Conservation (phyloP, 2,329 filamentous ascomycete genomes). For the Neopestalotiopsis sp. region DNA sequence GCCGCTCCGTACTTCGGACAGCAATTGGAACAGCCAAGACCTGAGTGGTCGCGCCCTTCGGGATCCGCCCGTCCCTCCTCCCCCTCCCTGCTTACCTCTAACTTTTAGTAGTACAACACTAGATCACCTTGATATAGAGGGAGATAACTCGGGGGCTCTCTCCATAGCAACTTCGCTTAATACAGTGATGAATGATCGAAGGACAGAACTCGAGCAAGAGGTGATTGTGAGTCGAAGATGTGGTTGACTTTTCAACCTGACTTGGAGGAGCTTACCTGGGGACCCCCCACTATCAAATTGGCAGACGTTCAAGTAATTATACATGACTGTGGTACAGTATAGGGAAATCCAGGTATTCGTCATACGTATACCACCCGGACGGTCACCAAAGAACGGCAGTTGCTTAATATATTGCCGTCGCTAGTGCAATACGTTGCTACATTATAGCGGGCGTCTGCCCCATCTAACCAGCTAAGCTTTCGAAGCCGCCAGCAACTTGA, state of each 20-base stretch:
- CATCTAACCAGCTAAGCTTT: slow-evolving; percentile 1
- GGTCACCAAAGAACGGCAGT: slow-evolving; percentile 5
- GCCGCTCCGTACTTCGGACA: slow-evolving; percentile 17
- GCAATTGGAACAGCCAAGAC: slow-evolving; percentile 4
- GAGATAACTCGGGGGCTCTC: neutral
- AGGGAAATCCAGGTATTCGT: neutral
- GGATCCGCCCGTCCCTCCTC: neutral
- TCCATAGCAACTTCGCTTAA: neutral
- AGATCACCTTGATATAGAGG: neutral
- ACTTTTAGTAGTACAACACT: neutral
- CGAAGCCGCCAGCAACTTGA: neutral
- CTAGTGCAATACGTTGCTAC: slow-evolving; percentile 13
- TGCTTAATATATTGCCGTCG: slow-evolving; percentile 6
- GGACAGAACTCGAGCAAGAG: no score
- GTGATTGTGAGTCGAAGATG: no score
- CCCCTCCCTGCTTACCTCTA: neutral
- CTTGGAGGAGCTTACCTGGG: no score
- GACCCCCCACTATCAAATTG: no score
- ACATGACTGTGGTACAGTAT: neutral
- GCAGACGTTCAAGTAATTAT: neutral
- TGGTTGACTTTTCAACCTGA: no score
- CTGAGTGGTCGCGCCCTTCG: neutral
- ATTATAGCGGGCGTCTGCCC: neutral
- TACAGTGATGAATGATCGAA: no score
- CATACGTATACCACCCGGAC: neutral